Evolutionary conservation across 2,329 filamentous ascomycete species (phyloP).

Genomic region (Chaetomium olivaceum): DNA sequence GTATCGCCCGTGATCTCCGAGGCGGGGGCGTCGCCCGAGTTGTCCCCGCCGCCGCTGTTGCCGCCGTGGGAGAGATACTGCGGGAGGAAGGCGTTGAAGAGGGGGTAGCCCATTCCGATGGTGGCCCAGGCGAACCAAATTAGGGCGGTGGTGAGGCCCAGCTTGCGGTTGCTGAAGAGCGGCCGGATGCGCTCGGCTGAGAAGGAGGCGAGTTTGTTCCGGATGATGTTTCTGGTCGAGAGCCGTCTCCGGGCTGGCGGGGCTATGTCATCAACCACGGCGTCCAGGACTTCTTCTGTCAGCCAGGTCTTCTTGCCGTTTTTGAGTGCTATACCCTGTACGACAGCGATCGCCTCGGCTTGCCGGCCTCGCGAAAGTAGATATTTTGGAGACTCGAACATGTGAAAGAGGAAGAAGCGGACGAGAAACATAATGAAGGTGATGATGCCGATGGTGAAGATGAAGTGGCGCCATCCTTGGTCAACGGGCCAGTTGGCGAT

Average conservation of each 20-base stretch:
- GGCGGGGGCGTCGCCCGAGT: slow-evolving; percentile 36
- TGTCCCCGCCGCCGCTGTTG: slow-evolving; percentile 35
- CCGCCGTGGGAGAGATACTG: slow-evolving; percentile 69
- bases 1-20: slow-evolving; percentile 48
- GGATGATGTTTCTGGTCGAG: slow-evolving; percentile 48
- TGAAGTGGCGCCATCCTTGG: slow-evolving; percentile 75
- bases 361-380: slow-evolving; percentile 75
- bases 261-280: slow-evolving; percentile 48
- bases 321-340: slow-evolving; percentile 74
- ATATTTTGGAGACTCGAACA: slow-evolving; percentile 85
- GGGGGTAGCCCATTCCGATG: slow-evolving; percentile 82
- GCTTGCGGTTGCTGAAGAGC: slow-evolving; percentile 59
- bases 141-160: slow-evolving; percentile 53
- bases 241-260: slow-evolving; percentile 25
- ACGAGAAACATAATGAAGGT: slow-evolving; percentile 77
- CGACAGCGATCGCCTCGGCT: slow-evolving; percentile 74
- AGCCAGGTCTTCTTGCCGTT: slow-evolving; percentile 74
- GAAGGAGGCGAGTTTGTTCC: slow-evolving; percentile 63
- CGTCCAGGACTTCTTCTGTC: slow-evolving; percentile 66
- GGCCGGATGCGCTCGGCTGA: slow-evolving; percentile 67
- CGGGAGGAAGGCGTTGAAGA: slow-evolving; percentile 89
- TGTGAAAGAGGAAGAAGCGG: slow-evolving; percentile 77
- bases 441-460: slow-evolving; percentile 68
- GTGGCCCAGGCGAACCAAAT: slow-evolving; percentile 81
- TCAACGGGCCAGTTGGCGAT: slow-evolving; percentile 68